Percentiles rank a stretch among this genome's conserved stretches.
phyloP scores from a whole-genome alignment of 2,329 filamentous ascomycete genomes.

The Botrytis hyacinthi region DNA sequence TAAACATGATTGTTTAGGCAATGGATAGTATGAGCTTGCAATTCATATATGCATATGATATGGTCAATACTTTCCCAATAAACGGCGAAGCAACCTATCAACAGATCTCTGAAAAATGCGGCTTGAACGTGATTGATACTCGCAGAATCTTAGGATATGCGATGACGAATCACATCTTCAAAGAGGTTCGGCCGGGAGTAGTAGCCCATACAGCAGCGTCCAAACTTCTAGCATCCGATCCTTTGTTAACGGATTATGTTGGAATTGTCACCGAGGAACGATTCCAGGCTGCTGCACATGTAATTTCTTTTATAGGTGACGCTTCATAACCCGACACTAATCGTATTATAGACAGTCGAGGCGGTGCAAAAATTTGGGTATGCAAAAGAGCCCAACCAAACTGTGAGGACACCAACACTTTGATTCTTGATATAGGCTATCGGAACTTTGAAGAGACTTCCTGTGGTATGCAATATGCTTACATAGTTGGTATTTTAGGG shows the following conservation, averaged over 20 bases:
- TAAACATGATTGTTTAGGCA: not conserved
- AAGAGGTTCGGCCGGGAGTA: slow-evolving; percentile 49
- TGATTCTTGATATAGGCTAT: not conserved
- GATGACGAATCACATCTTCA: slow-evolving; percentile 57
- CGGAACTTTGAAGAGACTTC: no score
- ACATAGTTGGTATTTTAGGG: not conserved
- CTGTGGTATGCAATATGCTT: not conserved
- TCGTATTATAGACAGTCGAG: not conserved
- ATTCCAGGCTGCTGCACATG: slow-evolving; percentile 16
- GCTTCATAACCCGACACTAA: not conserved
- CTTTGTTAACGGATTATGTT: slow-evolving; percentile 51
- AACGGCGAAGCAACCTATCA: slow-evolving; percentile 42
- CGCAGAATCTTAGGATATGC: slow-evolving; percentile 53
- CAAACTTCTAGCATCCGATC: slow-evolving; percentile 49
- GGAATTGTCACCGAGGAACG: slow-evolving; percentile 54
- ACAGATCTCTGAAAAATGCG: slow-evolving; percentile 47
- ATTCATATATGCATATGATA: slow-evolving; percentile 15
- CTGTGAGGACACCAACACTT: not conserved
- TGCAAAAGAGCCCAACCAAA: slow-evolving; percentile 9
- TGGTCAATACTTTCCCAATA: slow-evolving; percentile 5
- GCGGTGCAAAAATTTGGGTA: slow-evolving; percentile 6
- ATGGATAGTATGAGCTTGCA: slow-evolving; percentile 9
- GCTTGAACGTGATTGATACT: slow-evolving; percentile 50
- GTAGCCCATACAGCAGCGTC: slow-evolving; percentile 58
- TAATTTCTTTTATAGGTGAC: not conserved